Base-by-base conservation (phyloP, 768 basidiomycete species). In the Auriculariales sp. region DNA sequence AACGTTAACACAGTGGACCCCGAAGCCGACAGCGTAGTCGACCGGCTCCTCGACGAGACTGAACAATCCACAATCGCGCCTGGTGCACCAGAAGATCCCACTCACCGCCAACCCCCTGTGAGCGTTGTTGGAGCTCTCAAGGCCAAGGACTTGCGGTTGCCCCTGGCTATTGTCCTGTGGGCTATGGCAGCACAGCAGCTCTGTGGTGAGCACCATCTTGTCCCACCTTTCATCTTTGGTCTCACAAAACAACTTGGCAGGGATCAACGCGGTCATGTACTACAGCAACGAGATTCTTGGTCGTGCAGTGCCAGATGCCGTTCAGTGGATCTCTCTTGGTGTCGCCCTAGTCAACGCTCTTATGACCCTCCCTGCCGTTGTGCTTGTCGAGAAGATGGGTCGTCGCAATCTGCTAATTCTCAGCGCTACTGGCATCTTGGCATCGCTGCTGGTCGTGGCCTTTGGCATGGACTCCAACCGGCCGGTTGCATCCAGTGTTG, bases 251-350 rank as follows among this genome's bases (percentile, higher is more conserved):
- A 29, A 10, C 27, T 28, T 32, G 47, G 9, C 46, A 83, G 85
- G 86, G 15, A 81, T 88, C 58, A 89, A 57, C 45, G 56, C 56
- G 82, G 91, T 94, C 25, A 71, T 94, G 49, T 94, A 91, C 62
- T 94, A 93, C 66, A 88, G 84, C 65, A 92, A 89, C 56, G 76
- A 81, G 45, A 95, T 95, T 55, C 73, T 95, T 24, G 76, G 80
- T 24, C 83, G 77, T 52, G 73, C 88, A 2, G 68, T 95, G 49
- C 89, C 91, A 14, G 73, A 83, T 15, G 62, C 81, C 22, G 91
- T 85, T 0, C 78, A 87, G 17, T 83, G 87, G 56, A 75, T 93
- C 17, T 91, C 90, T 2, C 64, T 95, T 2, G 83, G 80, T 15
- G 86, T 94, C 47, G 84, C 90, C 0, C 59, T 88, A 28, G 78